Evolutionary conservation across 768 basidiomycete species (phyloP).

Genomic region (Naganishia antarctica): DNA sequence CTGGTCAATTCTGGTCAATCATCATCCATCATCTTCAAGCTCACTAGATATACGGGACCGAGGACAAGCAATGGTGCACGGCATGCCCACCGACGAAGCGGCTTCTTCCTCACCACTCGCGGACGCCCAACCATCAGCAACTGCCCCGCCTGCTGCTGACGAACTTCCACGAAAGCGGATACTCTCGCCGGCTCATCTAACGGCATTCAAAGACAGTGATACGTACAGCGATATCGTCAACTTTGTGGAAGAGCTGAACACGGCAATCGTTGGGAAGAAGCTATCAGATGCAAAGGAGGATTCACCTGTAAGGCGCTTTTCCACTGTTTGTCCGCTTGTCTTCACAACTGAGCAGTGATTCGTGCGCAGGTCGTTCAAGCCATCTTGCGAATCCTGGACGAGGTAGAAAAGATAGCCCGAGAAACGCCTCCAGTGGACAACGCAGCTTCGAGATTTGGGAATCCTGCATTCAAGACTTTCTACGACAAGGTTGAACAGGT

Average conservation of each 20-base stretch:
- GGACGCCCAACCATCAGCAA: background rate
- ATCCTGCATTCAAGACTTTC: constrained; percentile 90
- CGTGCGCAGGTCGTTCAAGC: constrained; percentile 65
- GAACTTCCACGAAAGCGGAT: constrained; percentile 63
- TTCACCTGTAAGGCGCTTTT: constrained; percentile 57
- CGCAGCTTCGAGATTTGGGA: constrained; percentile 84
- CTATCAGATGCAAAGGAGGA: constrained; percentile 61
- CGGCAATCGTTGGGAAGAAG: constrained; percentile 68
- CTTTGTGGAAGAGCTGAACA: constrained; percentile 72
- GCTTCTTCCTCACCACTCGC: background rate
- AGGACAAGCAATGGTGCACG: background rate
- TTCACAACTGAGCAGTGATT: background rate
- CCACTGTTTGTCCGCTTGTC: background rate
- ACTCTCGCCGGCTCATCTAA: constrained; percentile 68
- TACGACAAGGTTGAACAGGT: constrained; percentile 76
- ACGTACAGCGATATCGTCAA: constrained; percentile 64
- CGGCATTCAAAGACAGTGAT: constrained; percentile 69
- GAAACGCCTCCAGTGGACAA: constrained; percentile 83
- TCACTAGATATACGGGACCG: no score
- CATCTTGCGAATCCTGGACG: constrained; percentile 62
- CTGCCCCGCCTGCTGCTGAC: background rate
- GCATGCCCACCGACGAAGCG: background rate
- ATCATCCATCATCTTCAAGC: no score
- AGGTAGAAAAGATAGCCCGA: constrained; percentile 62
- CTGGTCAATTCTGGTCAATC: no score